Evolutionary conservation across 441 rosid species (phyloP), one percentile per base, ranked within the genome.

Genomic region (Populus hybrid): DNA sequence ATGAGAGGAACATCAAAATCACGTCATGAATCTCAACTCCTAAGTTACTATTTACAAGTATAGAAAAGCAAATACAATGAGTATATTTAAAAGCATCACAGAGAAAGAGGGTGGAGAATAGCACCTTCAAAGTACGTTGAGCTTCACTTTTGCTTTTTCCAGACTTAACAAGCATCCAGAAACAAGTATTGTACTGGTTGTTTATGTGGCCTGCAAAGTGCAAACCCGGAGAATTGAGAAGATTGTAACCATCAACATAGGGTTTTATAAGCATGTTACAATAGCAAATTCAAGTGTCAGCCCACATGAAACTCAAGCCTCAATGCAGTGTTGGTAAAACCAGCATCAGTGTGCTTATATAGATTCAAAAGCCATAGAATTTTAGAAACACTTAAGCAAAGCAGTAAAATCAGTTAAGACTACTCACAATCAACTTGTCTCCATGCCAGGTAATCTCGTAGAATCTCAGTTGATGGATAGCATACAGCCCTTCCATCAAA

Each of bases 391-490:
- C 20, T 65, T 26, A 4, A 0, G 7, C 5, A 72, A 68, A 68
- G 40, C 4, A 9, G 33, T 14, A 63, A 59, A n/a, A 29, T 28
- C 63, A 45, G 26, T n/a, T 10, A 29, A 23, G 66, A 66, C 53
- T 68, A 89, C 99, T 94, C 81, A 95, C 99, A 95, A 83, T 95
- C 99, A 80, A 94, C 98, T 90, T 95, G 98, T 84, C 99, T 88
- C 99, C 99, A 94, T 16, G 98, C 88, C 67, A 94, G 83, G 88
- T 95, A 95, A 86, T 95, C 95, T 80, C 77, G 86, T 77, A 95
- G 90, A 81, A 92, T 91, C 78, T 90, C 86, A 72, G 84, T 66
- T 59, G 97, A 89, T 56, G 98, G 99, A 78, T 95, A 94, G 84
- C 97, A 94, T 64, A 95, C 87, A n/a, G 93, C 93, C 71, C 98